These are phyloP conservation scores for Lactuca sativa DNA, from an alignment of 129 eudicot species.

Conservation along the genomic window DNA sequence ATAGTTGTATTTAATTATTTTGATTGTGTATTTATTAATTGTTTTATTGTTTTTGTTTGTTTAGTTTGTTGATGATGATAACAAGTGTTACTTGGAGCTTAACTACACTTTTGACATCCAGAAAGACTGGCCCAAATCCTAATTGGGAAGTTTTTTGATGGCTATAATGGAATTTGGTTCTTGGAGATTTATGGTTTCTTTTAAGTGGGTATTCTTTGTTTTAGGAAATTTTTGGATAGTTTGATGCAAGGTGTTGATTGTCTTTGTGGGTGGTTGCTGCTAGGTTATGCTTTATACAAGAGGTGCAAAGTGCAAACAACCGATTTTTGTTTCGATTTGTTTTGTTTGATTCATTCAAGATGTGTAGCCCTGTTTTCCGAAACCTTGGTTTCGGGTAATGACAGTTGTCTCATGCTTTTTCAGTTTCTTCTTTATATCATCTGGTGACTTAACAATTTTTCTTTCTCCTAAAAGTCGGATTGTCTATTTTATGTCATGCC, in stretches of 20 bases:
- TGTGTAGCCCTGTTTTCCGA: constrained; percentile 5
- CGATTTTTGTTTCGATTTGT: background rate
- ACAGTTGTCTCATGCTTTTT: constrained; percentile 2
- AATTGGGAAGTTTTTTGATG: constrained; percentile 5
- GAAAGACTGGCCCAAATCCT: constrained; percentile 49
- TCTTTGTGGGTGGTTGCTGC: constrained; percentile 19
- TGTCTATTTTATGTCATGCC: background rate
- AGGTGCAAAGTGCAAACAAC: constrained; percentile 8
- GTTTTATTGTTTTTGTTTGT: background rate
- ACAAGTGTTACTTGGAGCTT: constrained; percentile 47
- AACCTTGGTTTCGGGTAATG: constrained; percentile 18
- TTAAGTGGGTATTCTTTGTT: constrained; percentile 10
- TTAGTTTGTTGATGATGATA: constrained; percentile 63
- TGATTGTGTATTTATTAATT: background rate
- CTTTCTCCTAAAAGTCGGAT: background rate
- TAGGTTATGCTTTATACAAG: constrained; percentile 26
- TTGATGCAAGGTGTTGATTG: constrained; percentile 18
- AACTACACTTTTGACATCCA: constrained; percentile 70
- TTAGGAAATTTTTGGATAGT: constrained; percentile 33
- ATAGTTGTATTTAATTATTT: background rate
- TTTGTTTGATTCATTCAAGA: constrained; percentile 17
- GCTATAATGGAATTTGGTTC: constrained; percentile 2
- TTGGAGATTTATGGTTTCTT: constrained; percentile 7
- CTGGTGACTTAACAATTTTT: background rate
- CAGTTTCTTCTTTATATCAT: background rate